Conservation (phyloP, 2,329 filamentous ascomycete genomes). For the Aspergillus hortae region DNA sequence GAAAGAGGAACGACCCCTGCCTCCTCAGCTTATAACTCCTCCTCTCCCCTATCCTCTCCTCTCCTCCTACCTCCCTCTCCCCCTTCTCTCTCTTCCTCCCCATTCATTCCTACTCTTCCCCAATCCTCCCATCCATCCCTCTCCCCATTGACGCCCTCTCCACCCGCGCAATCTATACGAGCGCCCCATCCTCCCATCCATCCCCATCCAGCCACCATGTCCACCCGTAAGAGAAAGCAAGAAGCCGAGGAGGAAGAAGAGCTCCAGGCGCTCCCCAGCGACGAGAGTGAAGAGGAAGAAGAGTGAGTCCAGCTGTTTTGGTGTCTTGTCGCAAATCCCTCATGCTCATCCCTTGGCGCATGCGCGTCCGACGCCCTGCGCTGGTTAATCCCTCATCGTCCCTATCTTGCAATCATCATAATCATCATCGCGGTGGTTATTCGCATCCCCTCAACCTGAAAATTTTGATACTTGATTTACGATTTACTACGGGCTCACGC, state of each 20-base stretch:
- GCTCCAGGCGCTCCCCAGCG: conserved; percentile 47
- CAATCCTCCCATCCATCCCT: conserved; percentile 11
- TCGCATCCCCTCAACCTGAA: background rate
- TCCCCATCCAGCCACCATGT: conserved; percentile 30
- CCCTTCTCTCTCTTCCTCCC: conserved; percentile 39
- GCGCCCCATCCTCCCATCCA: conserved; percentile 4
- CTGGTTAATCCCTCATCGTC: too few relatives aligned
- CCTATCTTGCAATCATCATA: too few relatives aligned
- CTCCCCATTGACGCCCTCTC: conserved; percentile 9
- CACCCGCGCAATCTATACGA: background rate
- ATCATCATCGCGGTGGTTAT: background rate
- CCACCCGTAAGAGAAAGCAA: conserved; percentile 49
- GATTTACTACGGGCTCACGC: too few relatives aligned
- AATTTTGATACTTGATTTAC: background rate
- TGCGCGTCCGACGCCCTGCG: too few relatives aligned
- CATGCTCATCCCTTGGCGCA: background rate
- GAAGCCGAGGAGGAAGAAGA: conserved; percentile 47
- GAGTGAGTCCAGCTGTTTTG: conserved; percentile 36
- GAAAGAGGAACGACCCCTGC: background rate
- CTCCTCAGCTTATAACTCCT: background rate
- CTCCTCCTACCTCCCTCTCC: conserved; percentile 4
- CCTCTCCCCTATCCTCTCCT: conserved; percentile 3
- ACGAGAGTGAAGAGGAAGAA: conserved; percentile 50
- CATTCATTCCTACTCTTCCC: conserved; percentile 16
- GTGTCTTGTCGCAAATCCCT: background rate